Evolutionary conservation across 1,284 basidiomycete genomes (phyloP).

Genomic region (Ganoderma lucidum): DNA sequence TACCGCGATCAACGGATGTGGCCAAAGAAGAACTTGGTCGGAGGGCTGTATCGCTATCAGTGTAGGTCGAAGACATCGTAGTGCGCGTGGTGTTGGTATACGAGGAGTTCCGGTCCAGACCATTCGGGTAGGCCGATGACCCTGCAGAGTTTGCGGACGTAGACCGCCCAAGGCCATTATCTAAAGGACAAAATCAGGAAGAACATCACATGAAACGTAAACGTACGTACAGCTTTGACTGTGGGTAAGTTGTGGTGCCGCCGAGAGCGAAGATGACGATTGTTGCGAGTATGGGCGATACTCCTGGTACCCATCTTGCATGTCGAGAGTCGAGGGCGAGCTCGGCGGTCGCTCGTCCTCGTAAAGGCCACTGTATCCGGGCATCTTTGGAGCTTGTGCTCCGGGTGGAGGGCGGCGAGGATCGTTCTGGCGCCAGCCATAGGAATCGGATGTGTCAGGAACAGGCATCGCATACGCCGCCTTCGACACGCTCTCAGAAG

Average conservation of each 20-base stretch:
- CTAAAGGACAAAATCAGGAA: conserved; percentile 13
- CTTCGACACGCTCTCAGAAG: conserved; percentile 29
- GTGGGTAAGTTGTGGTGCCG: conserved; percentile 20
- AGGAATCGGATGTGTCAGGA: conserved; percentile 33
- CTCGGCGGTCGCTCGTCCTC: conserved; percentile 36
- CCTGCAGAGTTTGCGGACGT: conserved; percentile 31
- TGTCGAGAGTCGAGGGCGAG: conserved; percentile 37
- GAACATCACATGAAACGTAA: background rate
- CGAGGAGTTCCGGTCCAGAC: conserved; percentile 35
- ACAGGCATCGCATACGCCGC: conserved; percentile 36
- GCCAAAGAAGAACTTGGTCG: conserved; percentile 34
- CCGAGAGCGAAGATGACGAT: conserved; percentile 25
- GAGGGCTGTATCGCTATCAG: conserved; percentile 31
- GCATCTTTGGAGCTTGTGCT: conserved; percentile 30
- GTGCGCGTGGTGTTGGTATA: conserved; percentile 33
- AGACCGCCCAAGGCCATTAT: conserved; percentile 29
- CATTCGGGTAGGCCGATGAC: conserved; percentile 28
- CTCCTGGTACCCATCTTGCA: conserved; percentile 32
- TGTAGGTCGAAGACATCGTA: conserved; percentile 34
- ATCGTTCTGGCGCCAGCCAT: conserved; percentile 32
- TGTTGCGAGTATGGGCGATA: conserved; percentile 30
- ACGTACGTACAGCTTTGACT: conserved; percentile 26
- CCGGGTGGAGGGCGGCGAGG: conserved; percentile 32
- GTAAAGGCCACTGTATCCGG: conserved; percentile 30
- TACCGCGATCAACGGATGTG: conserved; percentile 40